Percentiles rank a stretch among this genome's conserved stretches.
phyloP scores from a whole-genome alignment of 768 basidiomycete species.

The Royoungia palumana region DNA sequence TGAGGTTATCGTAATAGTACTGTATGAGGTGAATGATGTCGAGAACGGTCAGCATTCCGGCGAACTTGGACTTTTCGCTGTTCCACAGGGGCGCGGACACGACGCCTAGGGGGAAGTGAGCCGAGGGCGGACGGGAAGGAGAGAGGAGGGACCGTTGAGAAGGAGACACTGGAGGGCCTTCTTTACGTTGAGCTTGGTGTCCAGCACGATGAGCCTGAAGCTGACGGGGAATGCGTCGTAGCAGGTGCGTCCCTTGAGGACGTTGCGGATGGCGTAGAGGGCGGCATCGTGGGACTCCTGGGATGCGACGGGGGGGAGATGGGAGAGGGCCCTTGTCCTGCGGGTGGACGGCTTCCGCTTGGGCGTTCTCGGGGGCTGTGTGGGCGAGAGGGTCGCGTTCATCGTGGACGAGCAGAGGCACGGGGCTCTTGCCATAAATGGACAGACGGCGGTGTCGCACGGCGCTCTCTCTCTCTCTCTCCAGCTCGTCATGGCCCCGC shows the following conservation, averaged over 20 bases:
- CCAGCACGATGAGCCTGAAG: conserved; percentile 94
- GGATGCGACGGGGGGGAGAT: conserved; percentile 49
- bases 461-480: no score
- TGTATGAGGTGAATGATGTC: conserved; percentile 99
- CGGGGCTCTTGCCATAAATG: conserved; percentile 17
- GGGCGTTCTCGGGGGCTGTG: conserved; percentile 45
- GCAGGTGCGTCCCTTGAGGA: conserved; percentile 80
- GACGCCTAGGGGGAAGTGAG: conserved; percentile 59
- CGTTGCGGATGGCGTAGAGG: conserved; percentile 65
- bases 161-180: conserved; percentile 88
- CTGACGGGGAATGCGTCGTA: conserved; percentile 98
- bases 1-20: conserved; percentile 87
- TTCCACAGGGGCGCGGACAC: conserved; percentile 99
- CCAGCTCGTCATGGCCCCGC: no score
- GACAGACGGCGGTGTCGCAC: conserved; percentile 2
- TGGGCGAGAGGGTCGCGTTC: conserved; percentile 49
- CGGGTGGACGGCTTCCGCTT: conserved; percentile 56
- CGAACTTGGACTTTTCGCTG: conserved; percentile 87
- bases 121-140: neutral
- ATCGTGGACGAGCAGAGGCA: conserved; percentile 27
- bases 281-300: conserved; percentile 69
- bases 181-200: conserved; percentile 94
- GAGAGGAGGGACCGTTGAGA: conserved; percentile 56
- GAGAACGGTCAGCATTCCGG: conserved; percentile 98
- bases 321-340: conserved; percentile 53